phyloP scores from a whole-genome alignment of 2,329 filamentous ascomycete species.

The Huntiella bhutanensis region DNA sequence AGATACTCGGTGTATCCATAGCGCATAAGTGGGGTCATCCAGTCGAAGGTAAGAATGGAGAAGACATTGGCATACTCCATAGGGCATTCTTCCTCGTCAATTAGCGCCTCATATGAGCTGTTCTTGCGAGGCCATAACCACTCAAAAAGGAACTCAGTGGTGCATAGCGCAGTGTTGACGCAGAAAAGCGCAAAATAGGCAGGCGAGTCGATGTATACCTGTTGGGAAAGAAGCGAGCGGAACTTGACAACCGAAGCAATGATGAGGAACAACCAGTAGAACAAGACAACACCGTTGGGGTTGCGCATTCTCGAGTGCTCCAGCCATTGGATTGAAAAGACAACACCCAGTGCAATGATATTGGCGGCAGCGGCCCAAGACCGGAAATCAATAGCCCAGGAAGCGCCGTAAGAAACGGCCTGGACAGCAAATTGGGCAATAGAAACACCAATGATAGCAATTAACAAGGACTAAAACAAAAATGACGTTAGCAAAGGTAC shows the following conservation, averaged over 20 bases:
- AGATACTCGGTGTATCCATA: slow-evolving; percentile 81
- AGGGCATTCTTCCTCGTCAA: slow-evolving; percentile 45
- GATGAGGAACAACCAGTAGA: slow-evolving; percentile 81
- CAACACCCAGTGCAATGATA: slow-evolving; percentile 50
- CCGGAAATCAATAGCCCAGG: slow-evolving; percentile 67
- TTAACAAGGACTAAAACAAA: slow-evolving; percentile 34
- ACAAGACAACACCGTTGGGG: slow-evolving; percentile 70
- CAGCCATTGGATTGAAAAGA: slow-evolving; percentile 67
- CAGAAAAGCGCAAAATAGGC: slow-evolving; percentile 65
- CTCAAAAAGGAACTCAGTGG: slow-evolving; percentile 57
- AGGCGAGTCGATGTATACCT: slow-evolving; percentile 44
- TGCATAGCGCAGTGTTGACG: slow-evolving; percentile 49
- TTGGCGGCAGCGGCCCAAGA: slow-evolving; percentile 65
- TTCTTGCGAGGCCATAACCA: slow-evolving; percentile 61
- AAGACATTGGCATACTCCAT: slow-evolving; percentile 89
- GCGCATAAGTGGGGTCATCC: slow-evolving; percentile 98
- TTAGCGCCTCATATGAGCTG: slow-evolving; percentile 37
- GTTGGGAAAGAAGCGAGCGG: slow-evolving; percentile 64
- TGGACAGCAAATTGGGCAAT: slow-evolving; percentile 58
- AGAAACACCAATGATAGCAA: slow-evolving; percentile 47
- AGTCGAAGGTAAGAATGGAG: slow-evolving; percentile 81
- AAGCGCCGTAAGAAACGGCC: slow-evolving; percentile 44
- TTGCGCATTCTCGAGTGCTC: slow-evolving; percentile 71
- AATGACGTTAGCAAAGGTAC: not conserved
- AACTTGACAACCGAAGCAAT: slow-evolving; percentile 66